phyloP scores from a whole-genome alignment of 2,329 filamentous ascomycete genomes.

The Ceratocystis destructans region DNA sequence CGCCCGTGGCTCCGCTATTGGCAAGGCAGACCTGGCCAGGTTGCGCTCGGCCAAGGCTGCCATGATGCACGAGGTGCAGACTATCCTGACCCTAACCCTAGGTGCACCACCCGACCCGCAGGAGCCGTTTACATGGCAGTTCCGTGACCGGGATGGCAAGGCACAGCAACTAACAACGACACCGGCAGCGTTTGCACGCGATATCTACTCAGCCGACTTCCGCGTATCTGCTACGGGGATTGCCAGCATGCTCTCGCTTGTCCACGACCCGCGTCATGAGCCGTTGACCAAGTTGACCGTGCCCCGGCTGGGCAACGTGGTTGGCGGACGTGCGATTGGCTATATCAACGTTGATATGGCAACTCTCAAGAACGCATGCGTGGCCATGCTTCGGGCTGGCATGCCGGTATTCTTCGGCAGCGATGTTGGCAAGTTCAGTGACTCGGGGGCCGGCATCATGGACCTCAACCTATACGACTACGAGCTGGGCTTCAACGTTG shows the following conservation, averaged over 20 bases:
- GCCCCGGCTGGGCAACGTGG: constrained; percentile 65
- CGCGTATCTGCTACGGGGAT: constrained; percentile 45
- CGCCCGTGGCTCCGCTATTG: constrained; percentile 34
- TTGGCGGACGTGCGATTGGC: constrained; percentile 58
- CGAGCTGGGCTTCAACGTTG: constrained; percentile 68
- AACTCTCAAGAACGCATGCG: constrained; percentile 56
- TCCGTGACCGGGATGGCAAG: constrained; percentile 53
- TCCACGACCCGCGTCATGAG: constrained; percentile 71
- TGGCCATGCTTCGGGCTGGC: constrained; percentile 64
- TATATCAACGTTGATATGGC: constrained; percentile 73
- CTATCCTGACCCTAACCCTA: constrained; percentile 68
- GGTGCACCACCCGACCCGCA: constrained; percentile 61
- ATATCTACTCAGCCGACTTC: constrained; percentile 31
- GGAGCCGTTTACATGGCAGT: constrained; percentile 66
- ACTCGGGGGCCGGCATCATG: constrained; percentile 58
- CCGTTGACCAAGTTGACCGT: constrained; percentile 63
- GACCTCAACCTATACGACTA: constrained; percentile 66
- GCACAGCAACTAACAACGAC: constrained; percentile 50
- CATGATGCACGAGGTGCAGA: constrained; percentile 69
- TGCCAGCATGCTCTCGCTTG: constrained; percentile 60
- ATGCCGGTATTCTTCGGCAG: constrained; percentile 78
- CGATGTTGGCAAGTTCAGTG: constrained; percentile 73
- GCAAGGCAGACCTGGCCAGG: constrained; percentile 26
- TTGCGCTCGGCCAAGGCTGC: constrained; percentile 46
- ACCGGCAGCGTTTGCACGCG: constrained; percentile 56